phyloP scores from a whole-genome alignment of 2,329 filamentous ascomycete genomes.

The Thelonectria rubi region DNA sequence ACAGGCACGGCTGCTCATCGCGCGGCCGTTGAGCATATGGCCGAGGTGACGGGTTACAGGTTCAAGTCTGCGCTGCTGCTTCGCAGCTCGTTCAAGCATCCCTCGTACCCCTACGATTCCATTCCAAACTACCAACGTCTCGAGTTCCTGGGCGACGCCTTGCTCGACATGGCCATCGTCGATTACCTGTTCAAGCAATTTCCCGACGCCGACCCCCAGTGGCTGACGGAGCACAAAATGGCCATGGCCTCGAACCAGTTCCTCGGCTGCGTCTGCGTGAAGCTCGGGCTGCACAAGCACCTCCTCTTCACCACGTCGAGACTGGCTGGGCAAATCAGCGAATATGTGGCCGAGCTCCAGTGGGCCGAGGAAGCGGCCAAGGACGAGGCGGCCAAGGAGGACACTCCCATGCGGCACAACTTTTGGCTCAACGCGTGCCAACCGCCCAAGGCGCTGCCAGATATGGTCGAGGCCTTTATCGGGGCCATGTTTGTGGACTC shows the following conservation, averaged over 20 bases:
- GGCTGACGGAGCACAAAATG: constrained; percentile 99
- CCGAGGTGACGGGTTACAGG: constrained; percentile 62
- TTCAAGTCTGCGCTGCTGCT: constrained; percentile 82
- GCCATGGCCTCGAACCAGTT: constrained; percentile 99
- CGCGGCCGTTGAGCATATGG: constrained; percentile 73
- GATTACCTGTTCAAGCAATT: constrained; percentile 82
- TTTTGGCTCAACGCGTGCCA: constrained; percentile 73
- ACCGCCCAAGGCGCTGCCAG: constrained; percentile 80
- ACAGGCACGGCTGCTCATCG: constrained; percentile 71
- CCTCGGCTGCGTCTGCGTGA: constrained; percentile 81
- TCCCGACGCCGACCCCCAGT: constrained; percentile 86
- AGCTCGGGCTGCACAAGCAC: constrained; percentile 79
- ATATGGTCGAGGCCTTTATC: constrained; percentile 88
- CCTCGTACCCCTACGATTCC: constrained; percentile 81
- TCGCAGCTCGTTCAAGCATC: constrained; percentile 86
- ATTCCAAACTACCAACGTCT: constrained; percentile 90
- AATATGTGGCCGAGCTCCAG: constrained; percentile 67
- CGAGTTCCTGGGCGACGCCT: constrained; percentile 89
- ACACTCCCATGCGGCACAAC: constrained; percentile 55
- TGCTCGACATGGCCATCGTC: constrained; percentile 87
- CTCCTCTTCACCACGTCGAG: constrained; percentile 64
- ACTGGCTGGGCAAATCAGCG: constrained; percentile 55
- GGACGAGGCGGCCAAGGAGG: constrained; percentile 45
- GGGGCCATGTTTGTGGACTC: constrained; percentile 94
- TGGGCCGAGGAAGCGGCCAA: constrained; percentile 54